Base-by-base conservation (phyloP, 352 stramenopile genomes). In the Aphanomyces astaci region DNA sequence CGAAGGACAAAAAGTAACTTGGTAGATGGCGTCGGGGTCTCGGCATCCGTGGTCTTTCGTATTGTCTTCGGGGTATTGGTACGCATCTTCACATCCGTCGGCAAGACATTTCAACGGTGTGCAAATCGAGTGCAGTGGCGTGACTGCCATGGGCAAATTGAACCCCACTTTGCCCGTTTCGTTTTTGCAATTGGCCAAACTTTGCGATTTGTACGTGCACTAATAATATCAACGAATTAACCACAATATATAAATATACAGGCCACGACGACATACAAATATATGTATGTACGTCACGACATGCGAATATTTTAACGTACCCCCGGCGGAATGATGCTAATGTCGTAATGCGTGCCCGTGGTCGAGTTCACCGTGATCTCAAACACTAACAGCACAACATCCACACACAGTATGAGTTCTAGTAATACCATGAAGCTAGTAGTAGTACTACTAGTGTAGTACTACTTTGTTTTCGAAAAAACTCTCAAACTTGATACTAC, bases 1-100 rank as follows among this genome's bases (percentile, higher is more conserved):
- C n/a, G n/a, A n/a, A n/a, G 81, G 79, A n/a, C 81, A 89, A 65
- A 89, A 89, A n/a, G 74, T 86, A n/a, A 89, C 73, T 27, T 76
- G 56, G 57, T 87, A 89, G 51, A 76, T 74, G 19, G 81, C 86
- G 0, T 75, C 78, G 28, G 72, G 28, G 36, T 51, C 32, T n/a
- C 74, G 72, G 33, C 81, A 89, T 54, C 74, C 80, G 73, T 84
- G 78, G 13, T 77, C 87, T 65, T 89, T 89, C 33, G 68, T 76
- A 60, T 87, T 73, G 36, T 89, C 81, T 27, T 73, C 73, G 25
- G 81, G 81, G 66, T 78, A 89, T 54, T 79, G 71, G 63, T 88
- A 89, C 28, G 77, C 79, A 43, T 89, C 81, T 1, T 54, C 45
- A 49, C 81, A 89, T 33, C 77, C 79, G 49, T 89, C 78, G 3